Conservation (phyloP, 306 rosid genomes). For the Aeschynomene evenia region DNA sequence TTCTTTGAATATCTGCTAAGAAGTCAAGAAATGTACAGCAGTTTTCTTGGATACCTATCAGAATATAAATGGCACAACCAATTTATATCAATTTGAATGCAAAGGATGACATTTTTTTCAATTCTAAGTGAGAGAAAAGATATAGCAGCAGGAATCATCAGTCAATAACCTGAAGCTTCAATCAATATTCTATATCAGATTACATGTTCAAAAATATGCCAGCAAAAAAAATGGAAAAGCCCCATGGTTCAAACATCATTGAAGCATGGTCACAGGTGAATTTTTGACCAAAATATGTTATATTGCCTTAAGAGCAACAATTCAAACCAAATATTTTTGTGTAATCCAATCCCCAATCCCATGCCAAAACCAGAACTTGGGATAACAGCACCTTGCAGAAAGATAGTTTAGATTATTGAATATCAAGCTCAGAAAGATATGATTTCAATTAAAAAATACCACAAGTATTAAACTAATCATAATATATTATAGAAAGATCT, state of each 20-base stretch:
- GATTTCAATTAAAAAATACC: not conserved
- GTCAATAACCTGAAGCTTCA: not conserved
- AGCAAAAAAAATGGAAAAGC: slow-evolving; percentile 2
- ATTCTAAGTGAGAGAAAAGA: not conserved
- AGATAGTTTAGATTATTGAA: slow-evolving; percentile 20
- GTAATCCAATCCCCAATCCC: slow-evolving; percentile 40
- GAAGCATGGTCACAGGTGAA: not conserved
- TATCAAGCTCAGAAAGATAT: slow-evolving; percentile 11
- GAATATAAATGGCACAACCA: slow-evolving; percentile 19
- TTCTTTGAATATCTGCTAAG: slow-evolving; percentile 79
- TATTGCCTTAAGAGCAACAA: not conserved
- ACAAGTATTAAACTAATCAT: not conserved
- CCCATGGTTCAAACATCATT: not conserved
- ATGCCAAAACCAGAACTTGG: slow-evolving; percentile 99
- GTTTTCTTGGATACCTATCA: slow-evolving; percentile 13
- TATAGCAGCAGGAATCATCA: slow-evolving; percentile 6
- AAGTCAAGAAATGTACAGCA: slow-evolving; percentile 58
- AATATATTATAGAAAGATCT: not conserved
- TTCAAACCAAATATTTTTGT: too few relatives aligned
- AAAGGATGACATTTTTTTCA: not conserved
- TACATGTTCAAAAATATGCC: not conserved
- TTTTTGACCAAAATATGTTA: not conserved
- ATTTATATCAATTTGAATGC: slow-evolving; percentile 4
- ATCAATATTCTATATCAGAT: not conserved
- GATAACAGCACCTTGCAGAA: slow-evolving; percentile 98